Conservation (phyloP, 2,329 filamentous ascomycete genomes). For the Ophiostoma piceae region DNA sequence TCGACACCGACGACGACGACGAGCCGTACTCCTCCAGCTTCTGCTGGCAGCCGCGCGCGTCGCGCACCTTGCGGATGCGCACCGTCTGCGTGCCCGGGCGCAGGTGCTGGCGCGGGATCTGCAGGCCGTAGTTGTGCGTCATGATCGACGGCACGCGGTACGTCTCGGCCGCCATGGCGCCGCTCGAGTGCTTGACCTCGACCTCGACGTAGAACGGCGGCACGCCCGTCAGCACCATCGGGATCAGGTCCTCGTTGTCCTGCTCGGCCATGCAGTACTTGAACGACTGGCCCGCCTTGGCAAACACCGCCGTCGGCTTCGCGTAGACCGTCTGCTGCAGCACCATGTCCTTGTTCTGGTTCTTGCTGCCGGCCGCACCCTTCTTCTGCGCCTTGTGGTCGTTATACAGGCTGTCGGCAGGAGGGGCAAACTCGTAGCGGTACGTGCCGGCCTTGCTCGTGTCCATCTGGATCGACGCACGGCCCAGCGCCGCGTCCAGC, state of each 20-base stretch:
- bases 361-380: background rate
- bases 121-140: conserved; percentile 67
- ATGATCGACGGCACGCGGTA: conserved; percentile 77
- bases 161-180: conserved; percentile 70
- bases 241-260: conserved; percentile 77
- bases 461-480: conserved; percentile 78
- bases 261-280: conserved; percentile 89
- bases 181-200: conserved; percentile 86
- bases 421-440: conserved; percentile 75
- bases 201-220: conserved; percentile 88
- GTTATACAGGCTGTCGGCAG: conserved; percentile 83
- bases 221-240: conserved; percentile 70
- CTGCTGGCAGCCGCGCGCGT: conserved; percentile 78
- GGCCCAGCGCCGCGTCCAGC: conserved; percentile 69
- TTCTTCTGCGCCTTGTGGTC: conserved; percentile 46
- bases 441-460: conserved; percentile 77
- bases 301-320: conserved; percentile 75
- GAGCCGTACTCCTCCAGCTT: conserved; percentile 41
- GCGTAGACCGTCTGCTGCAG: conserved; percentile 81
- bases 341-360: conserved; percentile 48
- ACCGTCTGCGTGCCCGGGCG: conserved; percentile 86
- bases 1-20: conserved; percentile 54
- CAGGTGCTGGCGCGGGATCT: conserved; percentile 77
- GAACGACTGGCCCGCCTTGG: conserved; percentile 84
- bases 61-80: conserved; percentile 82